Percentiles rank a stretch among this genome's conserved stretches.
These are phyloP conservation scores for Phytopythium aichiense DNA, from an alignment of 352 stramenopile species.

Conservation along the genomic window DNA sequence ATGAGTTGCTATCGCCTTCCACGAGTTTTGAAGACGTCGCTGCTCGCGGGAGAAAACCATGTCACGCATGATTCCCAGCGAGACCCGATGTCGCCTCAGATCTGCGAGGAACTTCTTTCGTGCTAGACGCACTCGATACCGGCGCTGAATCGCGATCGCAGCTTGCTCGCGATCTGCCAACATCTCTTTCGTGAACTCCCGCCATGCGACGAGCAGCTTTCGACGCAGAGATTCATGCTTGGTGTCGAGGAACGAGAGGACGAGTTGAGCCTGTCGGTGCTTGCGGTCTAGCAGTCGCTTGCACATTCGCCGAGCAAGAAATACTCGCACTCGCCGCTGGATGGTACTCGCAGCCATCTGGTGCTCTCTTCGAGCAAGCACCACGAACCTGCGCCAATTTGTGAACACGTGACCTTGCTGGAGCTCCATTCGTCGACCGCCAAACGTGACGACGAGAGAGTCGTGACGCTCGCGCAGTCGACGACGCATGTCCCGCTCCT, in stretches of 20 bases:
- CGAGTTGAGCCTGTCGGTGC: constrained; percentile 26
- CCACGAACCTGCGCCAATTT: constrained; percentile 35
- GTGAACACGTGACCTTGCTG: constrained; percentile 23
- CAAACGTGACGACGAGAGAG: constrained; percentile 31
- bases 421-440: constrained; percentile 21
- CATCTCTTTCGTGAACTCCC: constrained; percentile 10
- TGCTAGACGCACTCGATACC: constrained; percentile 23
- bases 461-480: constrained; percentile 34
- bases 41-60: constrained; percentile 35
- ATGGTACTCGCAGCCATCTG: constrained; percentile 26
- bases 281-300: constrained; percentile 31
- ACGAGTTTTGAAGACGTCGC: constrained; percentile 23
- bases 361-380: constrained; percentile 26
- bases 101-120: constrained; percentile 36
- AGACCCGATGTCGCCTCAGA: constrained; percentile 36
- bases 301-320: constrained; percentile 28
- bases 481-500: constrained; percentile 24
- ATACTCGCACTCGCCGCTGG: constrained; percentile 36
- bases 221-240: neutral
- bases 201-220: constrained; percentile 24
- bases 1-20: constrained; percentile 39
- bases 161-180: constrained; percentile 14
- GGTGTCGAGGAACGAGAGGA: constrained; percentile 19
- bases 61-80: constrained; percentile 42
- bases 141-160: constrained; percentile 35